Base-by-base conservation (phyloP, 2,329 filamentous ascomycete species). In the Hawksworthiomyces lignivorus region DNA sequence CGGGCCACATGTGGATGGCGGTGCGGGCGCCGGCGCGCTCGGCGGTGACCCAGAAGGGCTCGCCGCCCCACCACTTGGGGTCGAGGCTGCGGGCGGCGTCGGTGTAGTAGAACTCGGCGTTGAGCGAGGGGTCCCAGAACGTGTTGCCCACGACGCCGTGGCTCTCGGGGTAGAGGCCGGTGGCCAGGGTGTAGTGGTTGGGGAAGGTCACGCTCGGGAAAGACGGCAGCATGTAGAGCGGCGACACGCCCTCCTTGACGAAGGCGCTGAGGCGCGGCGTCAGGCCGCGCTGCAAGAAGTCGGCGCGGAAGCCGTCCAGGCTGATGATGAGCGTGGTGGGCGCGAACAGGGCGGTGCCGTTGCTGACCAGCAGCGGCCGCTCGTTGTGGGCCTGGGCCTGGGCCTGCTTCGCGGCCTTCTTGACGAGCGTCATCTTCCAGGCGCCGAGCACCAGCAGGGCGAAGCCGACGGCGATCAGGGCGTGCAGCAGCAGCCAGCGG, bases 1-100 rank as follows among this genome's bases (percentile, higher is more conserved):
- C 92, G 2, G 92, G 92, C 92, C 92, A 98, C 92, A 98, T 98
- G 60, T 98, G 92, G 20, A 98, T 80, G 1, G 87, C 92, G 22
- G 82, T 80, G 43, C 77, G 76, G 24, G 94, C 70, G 6, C 84
- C 84, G 52, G 87, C 83, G 44, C 76, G 77, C 65, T 97, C 92
- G 5, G 90, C 90, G 1, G 90, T 94, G 20, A 84, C 82, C 92
- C 92, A 98, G 22, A 98, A 71, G 0, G 92, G 92, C 59, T 97
- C 88, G 4, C 88, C 92, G 30, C 76, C 80, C 90, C 92, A 98
- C 90, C 92, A 98, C 58, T 90, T 87, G 1, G 85, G 70, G 50
- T 90, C 78, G 62, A 95, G 75, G 50, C 87, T 92, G 43, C 77
- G 73, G 2, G 68, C 59, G 0, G 85, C 79, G 54, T 94, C 77